Base-by-base conservation (phyloP, 164 flowering plant genomes). In the Dillenia turbinata region DNA sequence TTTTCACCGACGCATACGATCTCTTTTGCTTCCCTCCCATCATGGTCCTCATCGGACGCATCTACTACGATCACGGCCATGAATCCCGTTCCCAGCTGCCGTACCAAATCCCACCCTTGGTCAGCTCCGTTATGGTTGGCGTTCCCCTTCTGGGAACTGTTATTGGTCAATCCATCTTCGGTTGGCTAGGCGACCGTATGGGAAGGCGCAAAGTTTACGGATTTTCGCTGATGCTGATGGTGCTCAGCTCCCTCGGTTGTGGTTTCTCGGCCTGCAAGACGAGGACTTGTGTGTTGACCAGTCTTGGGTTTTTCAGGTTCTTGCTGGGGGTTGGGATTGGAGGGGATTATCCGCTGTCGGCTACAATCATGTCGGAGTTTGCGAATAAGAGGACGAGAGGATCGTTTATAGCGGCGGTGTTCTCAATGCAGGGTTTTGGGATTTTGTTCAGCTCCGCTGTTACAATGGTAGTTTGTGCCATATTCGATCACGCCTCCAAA, bases 391-490 rank as follows among this genome's bases (percentile, higher is more conserved):
- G 12, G 53, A 72, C 69, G 10, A 64, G 76, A 1, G 76, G 76
- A 8, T 63, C 73, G 19, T 73, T 69, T 22, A 73, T 73, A 22
- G 76, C 76, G 2, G 72, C 70, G 1, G 73, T 73, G 63, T 19
- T 73, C 47, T 73, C 87, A 6, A 82, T 86, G 85, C 92, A 86
- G 64, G 92, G 92, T 1, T 72, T 84, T 10, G 92, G 92, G 51
- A 86, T 86, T 1, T 57, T 86, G 47, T 70, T 59, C 2, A 77
- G 88, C 72, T 77, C 87, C 0, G 53, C 62, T 0, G 87, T 84
- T 1, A 82, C 87, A 0, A 78, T 84, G 85, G 65, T 59, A 3
- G 69, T 83, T 0, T 77, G 79, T 22, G 46, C 43, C 3, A 53
- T 61, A 3, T 81, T 83, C 9, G 49, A 72, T 15, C 46, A 8